These are phyloP conservation scores for Apophysomyces ossiformis DNA, from an alignment of 371 early-diverging fungal species.

Conservation along the genomic window DNA sequence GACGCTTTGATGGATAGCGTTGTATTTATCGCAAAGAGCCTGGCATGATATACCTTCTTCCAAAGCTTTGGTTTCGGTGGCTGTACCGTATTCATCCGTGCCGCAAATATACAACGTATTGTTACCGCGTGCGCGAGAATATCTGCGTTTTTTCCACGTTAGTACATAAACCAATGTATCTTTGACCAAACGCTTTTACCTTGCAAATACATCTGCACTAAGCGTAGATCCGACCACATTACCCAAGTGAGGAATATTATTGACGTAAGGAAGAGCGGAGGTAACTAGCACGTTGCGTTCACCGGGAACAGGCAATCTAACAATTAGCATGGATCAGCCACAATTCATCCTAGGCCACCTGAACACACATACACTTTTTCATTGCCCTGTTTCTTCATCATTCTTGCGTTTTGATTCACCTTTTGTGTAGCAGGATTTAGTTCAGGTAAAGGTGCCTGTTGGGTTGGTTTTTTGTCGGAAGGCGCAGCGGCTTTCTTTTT, in stretches of 20 bases:
- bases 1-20: conserved; percentile 85
- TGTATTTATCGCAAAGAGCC: conserved; percentile 97
- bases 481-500: conserved; percentile 34
- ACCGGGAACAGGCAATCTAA: conserved; percentile 67
- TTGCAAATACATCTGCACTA: conserved; percentile 97
- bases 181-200: conserved; percentile 47
- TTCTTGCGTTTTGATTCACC: conserved; percentile 25
- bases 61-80: conserved; percentile 99
- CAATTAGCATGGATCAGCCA: not conserved
- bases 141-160: conserved; percentile 52
- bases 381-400: conserved; percentile 8
- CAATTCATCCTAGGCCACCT: not conserved
- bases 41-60: conserved; percentile 90
- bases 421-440: conserved; percentile 46
- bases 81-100: conserved; percentile 99
- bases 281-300: conserved; percentile 95
- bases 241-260: conserved; percentile 99
- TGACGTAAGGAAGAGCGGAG: conserved; percentile 99
- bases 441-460: conserved; percentile 26
- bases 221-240: conserved; percentile 99
- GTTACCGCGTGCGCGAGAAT: conserved; percentile 89
- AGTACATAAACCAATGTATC: not conserved
- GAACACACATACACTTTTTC: conserved; percentile 69
- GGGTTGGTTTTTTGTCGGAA: not conserved
- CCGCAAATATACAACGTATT: conserved; percentile 97